A percentile compares a stretch with the other conserved stretches of the same genome.
These are phyloP conservation scores for Trichoderma parareesei DNA, from an alignment of 495 filamentous ascomycete species.

Conservation along the genomic window DNA sequence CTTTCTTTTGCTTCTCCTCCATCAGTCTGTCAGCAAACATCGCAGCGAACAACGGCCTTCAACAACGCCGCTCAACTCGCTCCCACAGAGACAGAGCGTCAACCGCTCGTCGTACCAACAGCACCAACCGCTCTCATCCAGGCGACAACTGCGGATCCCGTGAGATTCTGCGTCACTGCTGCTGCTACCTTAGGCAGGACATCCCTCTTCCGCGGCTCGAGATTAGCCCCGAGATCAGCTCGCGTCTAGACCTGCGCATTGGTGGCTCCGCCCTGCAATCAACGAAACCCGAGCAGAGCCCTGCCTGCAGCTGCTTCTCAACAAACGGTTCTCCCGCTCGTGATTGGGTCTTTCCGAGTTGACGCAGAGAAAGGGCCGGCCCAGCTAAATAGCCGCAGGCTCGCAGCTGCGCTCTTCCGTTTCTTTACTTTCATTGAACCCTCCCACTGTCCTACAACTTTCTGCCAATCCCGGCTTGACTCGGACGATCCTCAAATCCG, in stretches of 20 bases:
- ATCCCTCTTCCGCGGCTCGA: neutral
- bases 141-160: neutral
- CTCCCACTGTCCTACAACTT: neutral
- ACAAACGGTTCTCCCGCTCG: neutral
- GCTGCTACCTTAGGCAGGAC: too few relatives aligned
- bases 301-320: slow-evolving; percentile 4
- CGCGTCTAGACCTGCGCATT: slow-evolving; percentile 3
- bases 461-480: slow-evolving; percentile 18
- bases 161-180: too few relatives aligned
- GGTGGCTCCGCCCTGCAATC: slow-evolving; percentile 9
- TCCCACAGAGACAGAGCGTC: neutral
- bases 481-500: slow-evolving; percentile 16
- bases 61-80: neutral
- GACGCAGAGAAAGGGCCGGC: neutral
- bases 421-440: neutral
- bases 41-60: neutral
- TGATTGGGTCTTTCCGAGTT: neutral
- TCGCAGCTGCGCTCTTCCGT: slow-evolving; percentile 1
- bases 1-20: neutral
- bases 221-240: slow-evolving; percentile 5
- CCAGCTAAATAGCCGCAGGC: slow-evolving; percentile 3
- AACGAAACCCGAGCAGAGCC: neutral
- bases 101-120: slow-evolving; percentile 3
- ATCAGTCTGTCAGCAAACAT: neutral
- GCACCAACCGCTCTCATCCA: neutral